Evolutionary conservation across 768 basidiomycete species (phyloP), one percentile per base, ranked within the genome.

Genomic region (Amanita fuliginea): DNA sequence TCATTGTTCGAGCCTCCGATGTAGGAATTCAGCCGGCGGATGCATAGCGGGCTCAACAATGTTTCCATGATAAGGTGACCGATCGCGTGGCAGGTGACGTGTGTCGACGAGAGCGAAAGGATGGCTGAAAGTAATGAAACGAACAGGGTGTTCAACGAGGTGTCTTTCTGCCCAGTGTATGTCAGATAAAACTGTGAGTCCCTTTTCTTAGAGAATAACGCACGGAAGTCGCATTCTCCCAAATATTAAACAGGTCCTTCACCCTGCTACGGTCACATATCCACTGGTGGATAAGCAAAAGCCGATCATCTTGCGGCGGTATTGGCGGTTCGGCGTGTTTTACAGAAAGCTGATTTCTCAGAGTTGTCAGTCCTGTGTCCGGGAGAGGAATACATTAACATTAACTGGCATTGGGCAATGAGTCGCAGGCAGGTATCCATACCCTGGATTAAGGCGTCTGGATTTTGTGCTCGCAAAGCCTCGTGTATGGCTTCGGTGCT

Each of bases 331-430:
- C 84, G 42, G 62, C 67, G 1, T 64, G 58, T 56, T 72, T 72
- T 22, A 79, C 55, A 3, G 75, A 75, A 13, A 89, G 59, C 52
- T 83, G 81, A 55, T 84, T 85, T 33, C 84, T 71, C 51, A 90
- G 22, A 8, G 13, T 33, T 9, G 30, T 52, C 32, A 52, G 34
- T n/a, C 35, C 51, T 52, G 39, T 1, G 11, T 7, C 2, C 1
- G 9, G 26, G 22, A n/a, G n/a, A n/a, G n/a, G n/a, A n/a, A n/a
- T n/a, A n/a, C n/a, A n/a, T n/a, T 14, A 14, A n/a, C n/a, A 42
- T 42, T 11, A 14, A 24, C 32, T 4, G 9, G 43, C 11, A n/a
- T n/a, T n/a, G n/a, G n/a, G n/a, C n/a, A n/a, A n/a, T n/a, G 10
- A 10, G 30, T 3, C 10, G 3, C 30, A 30, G 28, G 10, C 4